Percentiles rank a stretch among this genome's conserved stretches.
Evolutionary conservation across 208 protist species (phyloP).

Genomic region (Trypanosoma rangeli): DNA sequence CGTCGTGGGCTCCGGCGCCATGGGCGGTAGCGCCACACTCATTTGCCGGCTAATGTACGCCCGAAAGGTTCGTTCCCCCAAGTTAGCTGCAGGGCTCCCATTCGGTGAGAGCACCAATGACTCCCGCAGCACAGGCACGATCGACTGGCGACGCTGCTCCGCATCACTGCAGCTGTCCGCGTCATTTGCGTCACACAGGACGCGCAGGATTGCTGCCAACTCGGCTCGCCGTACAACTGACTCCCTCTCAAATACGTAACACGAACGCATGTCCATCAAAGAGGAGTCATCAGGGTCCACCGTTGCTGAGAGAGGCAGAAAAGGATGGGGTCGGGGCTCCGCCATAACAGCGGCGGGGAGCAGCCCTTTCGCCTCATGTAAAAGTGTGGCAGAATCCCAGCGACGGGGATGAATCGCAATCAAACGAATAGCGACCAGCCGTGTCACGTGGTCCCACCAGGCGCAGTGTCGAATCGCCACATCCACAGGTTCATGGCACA

Average conservation of each 20-base stretch:
- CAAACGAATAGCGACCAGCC: slow-evolving; percentile 21
- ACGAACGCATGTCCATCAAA: slow-evolving; percentile 24
- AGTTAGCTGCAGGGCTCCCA: slow-evolving; percentile 15
- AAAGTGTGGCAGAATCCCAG: slow-evolving; percentile 16
- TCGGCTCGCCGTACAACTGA: slow-evolving; percentile 27
- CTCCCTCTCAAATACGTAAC: slow-evolving; percentile 31
- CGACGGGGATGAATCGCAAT: slow-evolving; percentile 26
- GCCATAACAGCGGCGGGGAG: slow-evolving; percentile 19
- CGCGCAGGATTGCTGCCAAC: slow-evolving; percentile 24
- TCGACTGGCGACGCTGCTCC: neutral
- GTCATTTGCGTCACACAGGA: slow-evolving; percentile 16
- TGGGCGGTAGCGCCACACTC: slow-evolving; percentile 26
- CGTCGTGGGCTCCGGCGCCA: slow-evolving; percentile 33
- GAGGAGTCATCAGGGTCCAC: neutral
- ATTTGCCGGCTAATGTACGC: slow-evolving; percentile 30
- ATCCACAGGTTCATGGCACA: slow-evolving; percentile 32
- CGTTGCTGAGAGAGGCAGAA: neutral
- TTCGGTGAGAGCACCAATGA: slow-evolving; percentile 12
- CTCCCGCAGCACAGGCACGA: slow-evolving; percentile 3
- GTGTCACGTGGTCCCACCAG: slow-evolving; percentile 43
- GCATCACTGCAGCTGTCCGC: neutral
- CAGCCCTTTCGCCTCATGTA: slow-evolving; percentile 4
- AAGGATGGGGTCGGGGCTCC: slow-evolving; percentile 22
- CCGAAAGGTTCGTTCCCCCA: slow-evolving; percentile 37
- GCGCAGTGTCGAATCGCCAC: slow-evolving; percentile 25